phyloP scores from a whole-genome alignment of 345 rosid genomes.

The Microthlaspi erraticum region DNA sequence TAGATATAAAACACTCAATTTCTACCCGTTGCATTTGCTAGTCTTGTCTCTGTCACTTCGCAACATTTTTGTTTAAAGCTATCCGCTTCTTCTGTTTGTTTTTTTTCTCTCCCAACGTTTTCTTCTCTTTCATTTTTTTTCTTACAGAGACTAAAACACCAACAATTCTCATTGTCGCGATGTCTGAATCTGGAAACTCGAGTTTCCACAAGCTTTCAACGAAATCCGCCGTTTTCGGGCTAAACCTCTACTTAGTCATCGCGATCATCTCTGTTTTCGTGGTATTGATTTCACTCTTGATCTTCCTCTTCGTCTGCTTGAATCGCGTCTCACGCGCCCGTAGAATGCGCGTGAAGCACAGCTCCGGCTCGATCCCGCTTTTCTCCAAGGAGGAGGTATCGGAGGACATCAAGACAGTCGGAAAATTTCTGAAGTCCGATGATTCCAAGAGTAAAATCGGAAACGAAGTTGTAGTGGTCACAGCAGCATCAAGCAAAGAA shows the following conservation, averaged over 20 bases:
- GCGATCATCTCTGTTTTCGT: slow-evolving; percentile 50
- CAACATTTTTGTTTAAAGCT: slow-evolving; percentile 27
- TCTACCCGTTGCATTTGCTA: slow-evolving; percentile 42
- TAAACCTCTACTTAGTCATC: slow-evolving; percentile 64
- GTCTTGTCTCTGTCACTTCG: slow-evolving; percentile 38
- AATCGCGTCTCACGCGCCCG: slow-evolving; percentile 60
- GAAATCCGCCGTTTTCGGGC: slow-evolving; percentile 54
- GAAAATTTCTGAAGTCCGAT: slow-evolving; percentile 34
- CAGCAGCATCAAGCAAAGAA: slow-evolving; percentile 33
- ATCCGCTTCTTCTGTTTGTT: slow-evolving; percentile 14
- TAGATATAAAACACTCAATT: neutral
- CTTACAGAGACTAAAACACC: slow-evolving; percentile 1
- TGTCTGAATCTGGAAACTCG: slow-evolving; percentile 60
- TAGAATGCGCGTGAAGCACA: slow-evolving; percentile 63
- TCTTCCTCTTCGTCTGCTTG: slow-evolving; percentile 63
- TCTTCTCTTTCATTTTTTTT: slow-evolving; percentile 18
- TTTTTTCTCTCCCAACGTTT: slow-evolving; percentile 25
- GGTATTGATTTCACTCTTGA: slow-evolving; percentile 47
- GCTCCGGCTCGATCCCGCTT: slow-evolving; percentile 73
- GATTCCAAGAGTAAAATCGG: slow-evolving; percentile 42
- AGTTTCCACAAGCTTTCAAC: slow-evolving; percentile 47
- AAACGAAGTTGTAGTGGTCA: slow-evolving; percentile 37
- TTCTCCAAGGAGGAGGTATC: slow-evolving; percentile 75
- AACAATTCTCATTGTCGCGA: slow-evolving; percentile 16
- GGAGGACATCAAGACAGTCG: slow-evolving; percentile 68